Conservation (phyloP, 208 protist genomes). For the Tritrichomonas musculus region DNA sequence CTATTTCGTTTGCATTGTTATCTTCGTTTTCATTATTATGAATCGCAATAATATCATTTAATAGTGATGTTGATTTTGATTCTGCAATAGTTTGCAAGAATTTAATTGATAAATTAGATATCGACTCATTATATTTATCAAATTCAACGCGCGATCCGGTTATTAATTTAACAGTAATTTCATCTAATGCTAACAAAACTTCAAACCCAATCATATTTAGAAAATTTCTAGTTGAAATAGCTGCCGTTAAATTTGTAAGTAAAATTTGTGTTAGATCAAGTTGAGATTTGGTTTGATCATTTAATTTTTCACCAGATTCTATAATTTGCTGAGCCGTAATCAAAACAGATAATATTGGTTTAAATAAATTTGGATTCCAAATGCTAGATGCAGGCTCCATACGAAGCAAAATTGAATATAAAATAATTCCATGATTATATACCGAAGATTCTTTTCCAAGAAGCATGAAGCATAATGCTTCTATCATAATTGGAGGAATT, state of each 20-base stretch:
- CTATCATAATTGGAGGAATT: not conserved
- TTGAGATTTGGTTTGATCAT: not conserved
- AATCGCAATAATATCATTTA: too few relatives aligned
- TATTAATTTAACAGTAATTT: not conserved
- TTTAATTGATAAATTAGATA: not conserved
- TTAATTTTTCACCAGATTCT: not conserved
- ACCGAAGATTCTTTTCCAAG: not conserved
- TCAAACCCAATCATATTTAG: not conserved
- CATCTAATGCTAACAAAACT: not conserved
- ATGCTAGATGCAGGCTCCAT: not conserved
- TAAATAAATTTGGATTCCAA: slow-evolving; percentile 19
- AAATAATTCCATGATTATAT: not conserved
- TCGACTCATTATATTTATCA: not conserved
- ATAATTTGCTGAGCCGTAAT: not conserved
- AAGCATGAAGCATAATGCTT: not conserved
- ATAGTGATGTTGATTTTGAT: too few relatives aligned
- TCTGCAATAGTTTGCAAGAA: not conserved
- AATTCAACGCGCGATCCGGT: not conserved
- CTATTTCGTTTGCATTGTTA: too few relatives aligned
- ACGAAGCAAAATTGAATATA: not conserved
- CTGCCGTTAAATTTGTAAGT: not conserved
- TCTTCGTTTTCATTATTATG: too few relatives aligned
- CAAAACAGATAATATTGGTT: not conserved
- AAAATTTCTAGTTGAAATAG: not conserved
- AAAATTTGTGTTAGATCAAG: not conserved